Evolutionary conservation across 805 yeast genomes (phyloP), one percentile per base, ranked within the genome.

Genomic region (Nakazawaea wyomingensis): DNA sequence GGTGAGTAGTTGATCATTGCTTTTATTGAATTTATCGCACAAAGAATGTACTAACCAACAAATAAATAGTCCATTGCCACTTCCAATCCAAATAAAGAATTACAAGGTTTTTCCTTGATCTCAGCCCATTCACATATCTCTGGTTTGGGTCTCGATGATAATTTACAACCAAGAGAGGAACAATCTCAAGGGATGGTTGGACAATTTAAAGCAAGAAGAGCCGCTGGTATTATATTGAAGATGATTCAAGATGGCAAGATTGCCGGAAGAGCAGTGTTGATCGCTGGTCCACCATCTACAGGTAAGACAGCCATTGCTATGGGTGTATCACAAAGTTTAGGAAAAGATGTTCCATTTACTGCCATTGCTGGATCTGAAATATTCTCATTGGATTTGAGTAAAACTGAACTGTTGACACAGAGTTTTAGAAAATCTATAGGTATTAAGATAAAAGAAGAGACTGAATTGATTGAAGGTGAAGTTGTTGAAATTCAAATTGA

Each of bases 81-180:
- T 31, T 14, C 48, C 30, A 33, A 37, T 21, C 37, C 46, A 24
- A 41, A 41, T 20, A 41, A 41, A 17, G 48, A 45, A 13, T 24
- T 45, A 13, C 45, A 45, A 38, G 41, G 45, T 11, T 45, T 45
- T 30, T 45, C 45, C 29, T 73, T 89, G 53, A 82, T 89, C 45
- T 96, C 98, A 2, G 96, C 98, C n/a, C 99, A 93, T 64, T 89
- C 97, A 5, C 99, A 93, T 65, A 93, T 93, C 60, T 76, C 93
- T 19, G 99, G 99, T 1, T 74, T 93, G 24, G 99, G 99, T n/a
- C 75, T 93, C 41, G 98, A 91, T 62, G 97, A 89, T 50, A 78
- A 81, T 55, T 73, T 95, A 52, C 82, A 78, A 55, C 98, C 98
- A 33, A 77, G 85, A 44, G 85, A 76, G 40, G 85, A 76, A 39